Evolutionary conservation across 108 stramenopile genomes (phyloP), one percentile per base, ranked within the genome.

Genomic region (Nitzschia inconspicua): DNA sequence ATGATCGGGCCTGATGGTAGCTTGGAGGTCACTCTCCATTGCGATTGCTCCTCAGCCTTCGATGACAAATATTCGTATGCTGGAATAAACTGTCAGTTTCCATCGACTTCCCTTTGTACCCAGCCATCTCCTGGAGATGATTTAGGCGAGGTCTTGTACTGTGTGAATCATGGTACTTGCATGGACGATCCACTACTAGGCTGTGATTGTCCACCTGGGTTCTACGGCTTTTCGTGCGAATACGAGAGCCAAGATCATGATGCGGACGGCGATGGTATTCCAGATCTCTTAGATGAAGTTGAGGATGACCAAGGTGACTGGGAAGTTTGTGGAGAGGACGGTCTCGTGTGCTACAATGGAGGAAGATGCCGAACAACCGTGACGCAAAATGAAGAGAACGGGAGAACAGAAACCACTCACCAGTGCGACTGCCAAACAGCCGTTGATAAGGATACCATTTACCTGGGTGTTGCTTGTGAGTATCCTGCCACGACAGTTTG

Each of bases 351-450:
- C 57, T 68, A 65, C 47, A 70, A 82, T 50, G 76, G 76, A 20
- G 76, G 65, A 13, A 60, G n/a, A 14, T 79, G 77, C 54, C 52
- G 65, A 10, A 29, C 22, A n/a, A 42, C 57, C 27, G 26, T 22
- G 2, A 35, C 47, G 19, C 10, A 22, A 14, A 43, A 58, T 24
- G 22, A 46, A 2, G 23, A 46, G 1, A 41, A 32, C 7, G 72
- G 47, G 31, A 54, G 36, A 5, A 37, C 51, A 4, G 20, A 40
- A 19, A 57, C 52, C 1, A 50, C 37, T 6, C 49, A 56, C 20
- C 32, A 56, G 34, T 82, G 81, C 32, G 81, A 82, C 47, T 82
- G 81, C 42, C 57, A 65, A 2, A 46, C 46, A 5, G 80, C 75
- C 13, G 44, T 42, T 35, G 65, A 66, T 32, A 42, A 56, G 9